Evolutionary conservation across 495 filamentous ascomycete species (phyloP), one percentile per base, ranked within the genome.

Genomic region (Talaromyces borbonicus): DNA sequence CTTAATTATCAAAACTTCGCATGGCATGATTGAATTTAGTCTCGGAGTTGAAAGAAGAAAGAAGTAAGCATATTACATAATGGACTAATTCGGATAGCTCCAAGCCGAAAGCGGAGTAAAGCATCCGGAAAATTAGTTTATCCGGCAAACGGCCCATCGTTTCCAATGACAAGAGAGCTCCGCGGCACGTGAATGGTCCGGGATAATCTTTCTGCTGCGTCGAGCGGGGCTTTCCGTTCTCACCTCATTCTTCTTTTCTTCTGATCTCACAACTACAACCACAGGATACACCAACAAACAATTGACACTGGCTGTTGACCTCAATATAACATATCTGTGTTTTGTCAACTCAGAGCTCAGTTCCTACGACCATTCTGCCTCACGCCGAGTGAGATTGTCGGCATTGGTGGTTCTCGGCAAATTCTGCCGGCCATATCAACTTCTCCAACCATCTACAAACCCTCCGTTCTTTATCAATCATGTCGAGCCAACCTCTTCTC

Each of bases 401-500:
- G 16, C 11, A 15, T 22, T 38, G 35, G n/a, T n/a, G n/a, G n/a
- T n/a, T n/a, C n/a, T n/a, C n/a, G 20, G 38, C 23, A 15, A 23
- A 41, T 25, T 24, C 8, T 14, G 22, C 12, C 5, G 14, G 7
- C 38, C 8, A 11, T 12, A 41, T 14, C 38, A 12, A 39, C n/a
- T 15, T 25, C 26, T 8, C 14, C 38, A 35, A 4, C 14, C 14
- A 30, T 46, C 18, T 33, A 51, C 23, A n/a, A n/a, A n/a, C n/a
- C n/a, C n/a, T n/a, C n/a, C n/a, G n/a, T n/a, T n/a, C n/a, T n/a
- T n/a, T n/a, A n/a, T n/a, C n/a, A n/a, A n/a, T n/a, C 45, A 97
- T 97, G 90, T 97, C 90, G n/a, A 85, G 81, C 60, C 90, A 95
- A 67, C 92, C 90, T 55, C 84, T 97, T 50, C 83, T 97, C 46